These are phyloP conservation scores for Pyrenophora teres DNA, from an alignment of 2,329 filamentous ascomycete genomes.

Conservation along the genomic window DNA sequence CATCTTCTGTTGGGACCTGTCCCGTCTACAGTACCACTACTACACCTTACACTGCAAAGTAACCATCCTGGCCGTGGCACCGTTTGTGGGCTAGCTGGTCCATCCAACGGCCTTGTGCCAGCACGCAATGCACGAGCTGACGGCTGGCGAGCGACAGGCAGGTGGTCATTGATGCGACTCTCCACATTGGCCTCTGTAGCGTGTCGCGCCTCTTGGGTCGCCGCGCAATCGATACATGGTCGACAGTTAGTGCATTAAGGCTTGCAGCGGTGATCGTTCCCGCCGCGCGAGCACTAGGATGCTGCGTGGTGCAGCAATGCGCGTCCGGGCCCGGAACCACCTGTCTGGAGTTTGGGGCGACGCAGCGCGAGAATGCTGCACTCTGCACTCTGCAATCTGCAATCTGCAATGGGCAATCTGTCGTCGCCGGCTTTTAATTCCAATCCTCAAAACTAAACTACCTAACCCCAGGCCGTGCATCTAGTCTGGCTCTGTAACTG, in stretches of 20 bases:
- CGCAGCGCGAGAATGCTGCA: no score
- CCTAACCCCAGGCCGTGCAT: not conserved
- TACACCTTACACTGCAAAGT: not conserved
- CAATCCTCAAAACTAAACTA: no score
- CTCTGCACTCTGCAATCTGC: not conserved
- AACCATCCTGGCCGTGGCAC: not conserved
- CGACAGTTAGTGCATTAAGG: conserved; percentile 17
- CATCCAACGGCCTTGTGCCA: not conserved
- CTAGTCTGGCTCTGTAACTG: no score
- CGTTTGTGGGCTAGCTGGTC: not conserved
- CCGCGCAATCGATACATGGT: conserved; percentile 32
- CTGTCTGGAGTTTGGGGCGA: no score
- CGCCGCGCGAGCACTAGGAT: conserved; percentile 6
- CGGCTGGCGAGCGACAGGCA: conserved; percentile 1
- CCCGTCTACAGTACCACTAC: no score
- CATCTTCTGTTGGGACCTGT: not conserved
- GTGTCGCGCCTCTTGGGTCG: conserved; percentile 1
- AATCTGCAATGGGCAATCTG: no score
- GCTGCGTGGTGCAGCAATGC: conserved; percentile 3
- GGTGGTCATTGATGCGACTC: not conserved
- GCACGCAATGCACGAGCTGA: not conserved
- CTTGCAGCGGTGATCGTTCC: conserved; percentile 23
- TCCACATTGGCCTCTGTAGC: not conserved
- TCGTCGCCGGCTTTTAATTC: not conserved
- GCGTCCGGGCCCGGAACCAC: not conserved